Percentiles rank a stretch among this genome's conserved stretches.
Conservation (phyloP, 306 rosid genomes). For the Vachellia pachyceras region DNA sequence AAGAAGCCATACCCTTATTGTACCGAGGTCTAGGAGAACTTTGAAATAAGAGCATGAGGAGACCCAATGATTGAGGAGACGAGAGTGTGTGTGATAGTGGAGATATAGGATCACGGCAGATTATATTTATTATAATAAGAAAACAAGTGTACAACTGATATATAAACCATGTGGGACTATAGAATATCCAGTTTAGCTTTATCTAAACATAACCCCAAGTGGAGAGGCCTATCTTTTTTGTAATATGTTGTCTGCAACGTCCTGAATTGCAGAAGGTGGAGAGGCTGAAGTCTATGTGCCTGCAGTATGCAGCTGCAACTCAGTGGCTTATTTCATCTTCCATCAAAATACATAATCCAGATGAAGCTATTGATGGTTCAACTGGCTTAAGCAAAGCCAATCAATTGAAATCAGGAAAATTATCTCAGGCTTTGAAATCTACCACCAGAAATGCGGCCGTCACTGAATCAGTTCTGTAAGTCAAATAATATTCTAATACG, state of each 20-base stretch:
- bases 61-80: background rate
- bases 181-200: background rate
- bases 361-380: conserved; percentile 52
- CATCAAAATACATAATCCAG: conserved; percentile 56
- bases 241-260: conserved; percentile 29
- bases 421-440: conserved; percentile 59
- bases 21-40: background rate
- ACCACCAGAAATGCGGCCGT: conserved; percentile 61
- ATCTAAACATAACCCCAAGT: background rate
- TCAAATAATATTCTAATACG: conserved; percentile 1
- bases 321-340: conserved; percentile 90
- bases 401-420: conserved; percentile 55
- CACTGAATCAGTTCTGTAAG: conserved; percentile 86
- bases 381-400: conserved; percentile 46
- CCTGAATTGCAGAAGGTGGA: conserved; percentile 81
- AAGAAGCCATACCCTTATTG: background rate
- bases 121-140: background rate
- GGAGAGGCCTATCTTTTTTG: background rate
- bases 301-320: conserved; percentile 91
- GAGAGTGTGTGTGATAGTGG: background rate
- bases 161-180: background rate
- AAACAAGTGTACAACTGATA: background rate
- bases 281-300: conserved; percentile 79
- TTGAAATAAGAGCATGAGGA: background rate
- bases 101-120: background rate